Base-by-base conservation (phyloP, 371 early-diverging fungal genomes). In the Cokeromyces recurvatus region DNA sequence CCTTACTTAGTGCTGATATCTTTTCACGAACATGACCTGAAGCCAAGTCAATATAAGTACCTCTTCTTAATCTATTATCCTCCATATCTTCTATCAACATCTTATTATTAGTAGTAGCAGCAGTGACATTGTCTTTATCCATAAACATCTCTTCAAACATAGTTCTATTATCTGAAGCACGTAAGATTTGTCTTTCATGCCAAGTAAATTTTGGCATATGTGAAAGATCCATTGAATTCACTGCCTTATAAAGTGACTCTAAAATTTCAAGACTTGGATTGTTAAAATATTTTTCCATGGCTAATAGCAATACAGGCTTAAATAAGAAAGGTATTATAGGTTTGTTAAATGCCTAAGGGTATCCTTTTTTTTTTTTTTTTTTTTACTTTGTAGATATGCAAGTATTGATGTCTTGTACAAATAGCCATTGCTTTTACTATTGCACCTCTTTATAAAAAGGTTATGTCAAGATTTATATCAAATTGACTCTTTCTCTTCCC, bases 381-480 rank as follows among this genome's bases (percentile, higher is more conserved):
- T 12, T 38, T 37, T 74, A 87, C 94, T 81, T 92, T 93, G 73
- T 92, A 95, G 4, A 92, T 90, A 61, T 94, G 92, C 23, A 95
- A 74, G 65, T 87, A 94, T 48, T 85, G 88, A 58, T 91, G 87
- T 23, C 82, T 74, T 2, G 93, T 90, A 56, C 91, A 90, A 32
- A 97, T 85, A 2, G 97, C 94, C 88, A 97, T 88, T 0, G 95
- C 94, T 59, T 94, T 95, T 17, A 94, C 92, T 38, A 81, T 72
- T 1, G 95, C 95, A 27, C 95, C 95, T 62, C 94, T 81, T n/a
- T n/a, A 32, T 29, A 19, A 11, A 6, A 9, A 19, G 4, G 21
- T 3, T 6, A 21, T 9, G 35, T 34, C n/a, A n/a, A n/a, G n/a
- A n/a, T n/a, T n/a, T n/a, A n/a, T n/a, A n/a, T n/a, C n/a, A n/a